Evolutionary conservation across 2,329 filamentous ascomycete genomes (phyloP), one percentile per base, ranked within the genome.

Genomic region (Diaporthe batatas): DNA sequence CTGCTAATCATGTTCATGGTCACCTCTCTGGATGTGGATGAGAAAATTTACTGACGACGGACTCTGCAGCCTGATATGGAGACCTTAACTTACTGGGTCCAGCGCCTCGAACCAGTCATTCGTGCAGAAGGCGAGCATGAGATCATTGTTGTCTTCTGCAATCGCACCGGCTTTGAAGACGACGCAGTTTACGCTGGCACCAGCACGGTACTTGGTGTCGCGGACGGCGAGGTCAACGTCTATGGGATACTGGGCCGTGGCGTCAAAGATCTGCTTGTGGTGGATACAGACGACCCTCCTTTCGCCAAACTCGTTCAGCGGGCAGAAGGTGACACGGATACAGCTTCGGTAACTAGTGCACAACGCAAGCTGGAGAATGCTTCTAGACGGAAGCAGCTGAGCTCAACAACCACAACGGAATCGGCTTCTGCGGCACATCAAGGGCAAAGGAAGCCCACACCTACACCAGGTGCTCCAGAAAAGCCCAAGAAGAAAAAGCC

Each of bases 21-120:
- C 44, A 18, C 16, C 16, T 18, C 16, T 6, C 42, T 44, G 44
- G 3, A 12, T 44, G 42, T 16, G 6, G 44, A 7, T 47, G 4
- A n/a, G n/a, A 7, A n/a, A 21, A 1, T 10, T n/a, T 7, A 49
- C 44, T 49, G 7, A 49, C 44, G 21, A n/a, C 21, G 44, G 21
- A 21, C n/a, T 49, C 44, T 49, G 21, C 44, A 49, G 68, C 89
- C 90, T 1, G 91, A 92, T 76, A 84, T 91, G 79, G 88, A 91
- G 49, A 92, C 91, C 0, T 80, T 93, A 47, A 86, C 87, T 6
- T 93, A 93, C 78, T 93, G 91, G 91, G 81, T 91, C 3, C 86
- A 87, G 73, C 83, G 91, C 29, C 84, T 93, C 23, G 87, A 89
- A 70, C 91, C 91, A 0, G 59, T 88, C 1, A 85, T 88, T 44